Base-by-base conservation (phyloP, 345 rosid genomes). In the Cardamine occulta region DNA sequence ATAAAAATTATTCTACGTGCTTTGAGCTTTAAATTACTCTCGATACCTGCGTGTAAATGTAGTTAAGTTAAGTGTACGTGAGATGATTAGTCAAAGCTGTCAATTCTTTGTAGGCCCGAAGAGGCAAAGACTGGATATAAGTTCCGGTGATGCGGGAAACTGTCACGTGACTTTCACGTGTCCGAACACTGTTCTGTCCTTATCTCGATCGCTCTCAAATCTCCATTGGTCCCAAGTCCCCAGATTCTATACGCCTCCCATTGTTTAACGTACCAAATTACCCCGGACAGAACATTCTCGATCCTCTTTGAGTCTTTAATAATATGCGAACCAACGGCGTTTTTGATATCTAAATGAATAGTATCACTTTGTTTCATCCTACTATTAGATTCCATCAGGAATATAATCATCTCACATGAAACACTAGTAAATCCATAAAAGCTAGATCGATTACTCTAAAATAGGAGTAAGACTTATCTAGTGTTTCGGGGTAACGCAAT, bases 131-230 rank as follows among this genome's bases (percentile, higher is more conserved):
- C 35, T 54, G 71, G 59, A 62, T 61, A 63, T 52, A 68, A 53
- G 60, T 48, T 78, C 84, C 84, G 54, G 44, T 39, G 66, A 71
- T 48, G 68, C 60, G 60, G 79, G 78, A 23, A 24, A 21, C 65
- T 63, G 47, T 68, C 85, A 72, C 83, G 83, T 77, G 85, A 74
- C 47, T 1, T 21, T 70, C 76, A 74, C 80, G 58, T 68, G 82
- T 29, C 45, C 32, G 1, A n/a, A 29, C 79, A 64, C 57, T 56
- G 74, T 68, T 35, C 57, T 26, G 63, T 78, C 80, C 19, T 54
- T 34, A n/a, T 70, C 82, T 56, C 31, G 28, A 61, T 52, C 68
- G 24, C 66, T 17, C 40, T 54, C 26, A 44, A 76, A 70, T 70
- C 35, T 23, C 35, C 0, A 3, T 14, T 73, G 54, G 74, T 59